Evolutionary conservation across 129 eudicot genomes (phyloP).

Genomic region (Glebionis coronaria): DNA sequence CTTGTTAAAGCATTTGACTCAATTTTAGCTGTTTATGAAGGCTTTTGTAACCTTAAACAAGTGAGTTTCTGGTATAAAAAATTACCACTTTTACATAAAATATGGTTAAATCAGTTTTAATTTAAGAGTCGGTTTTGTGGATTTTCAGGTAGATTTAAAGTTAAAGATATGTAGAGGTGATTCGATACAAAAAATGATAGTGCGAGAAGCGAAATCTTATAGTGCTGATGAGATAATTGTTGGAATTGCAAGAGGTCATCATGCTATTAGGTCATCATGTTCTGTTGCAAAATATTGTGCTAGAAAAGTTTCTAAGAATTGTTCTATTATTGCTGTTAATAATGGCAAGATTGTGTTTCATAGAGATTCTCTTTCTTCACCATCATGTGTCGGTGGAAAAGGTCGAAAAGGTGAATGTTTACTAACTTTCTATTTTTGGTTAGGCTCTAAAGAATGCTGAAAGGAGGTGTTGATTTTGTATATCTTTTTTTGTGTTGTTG

Average conservation of each 20-base stretch:
- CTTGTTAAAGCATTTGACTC: conserved; percentile 88
- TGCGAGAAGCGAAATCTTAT: conserved; percentile 72
- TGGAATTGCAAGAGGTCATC: conserved; percentile 68
- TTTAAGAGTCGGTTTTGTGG: not conserved
- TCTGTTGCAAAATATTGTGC: conserved; percentile 92
- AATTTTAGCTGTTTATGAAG: conserved; percentile 89
- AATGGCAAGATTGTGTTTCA: conserved; percentile 79
- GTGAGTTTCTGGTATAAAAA: conserved; percentile 29
- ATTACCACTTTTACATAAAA: not conserved
- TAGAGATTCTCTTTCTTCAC: conserved; percentile 47
- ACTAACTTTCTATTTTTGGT: not conserved
- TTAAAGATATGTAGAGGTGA: conserved; percentile 93
- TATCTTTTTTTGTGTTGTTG: conserved; percentile 8
- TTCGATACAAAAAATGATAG: conserved; percentile 68
- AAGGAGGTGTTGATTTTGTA: conserved; percentile 8
- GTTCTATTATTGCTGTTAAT: conserved; percentile 68
- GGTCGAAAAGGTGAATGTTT: conserved; percentile 30
- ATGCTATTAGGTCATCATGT: conserved; percentile 59
- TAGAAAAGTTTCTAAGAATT: conserved; percentile 57
- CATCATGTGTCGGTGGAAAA: conserved; percentile 39
- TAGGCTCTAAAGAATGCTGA: conserved; percentile 21
- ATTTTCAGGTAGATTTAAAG: conserved; percentile 84
- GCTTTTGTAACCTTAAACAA: conserved; percentile 94
- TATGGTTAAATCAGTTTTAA: not conserved
- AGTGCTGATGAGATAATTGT: conserved; percentile 66